Percentiles rank a stretch among this genome's conserved stretches.
Evolutionary conservation across 306 rosid species (phyloP).

Genomic region (Myrica gale): DNA sequence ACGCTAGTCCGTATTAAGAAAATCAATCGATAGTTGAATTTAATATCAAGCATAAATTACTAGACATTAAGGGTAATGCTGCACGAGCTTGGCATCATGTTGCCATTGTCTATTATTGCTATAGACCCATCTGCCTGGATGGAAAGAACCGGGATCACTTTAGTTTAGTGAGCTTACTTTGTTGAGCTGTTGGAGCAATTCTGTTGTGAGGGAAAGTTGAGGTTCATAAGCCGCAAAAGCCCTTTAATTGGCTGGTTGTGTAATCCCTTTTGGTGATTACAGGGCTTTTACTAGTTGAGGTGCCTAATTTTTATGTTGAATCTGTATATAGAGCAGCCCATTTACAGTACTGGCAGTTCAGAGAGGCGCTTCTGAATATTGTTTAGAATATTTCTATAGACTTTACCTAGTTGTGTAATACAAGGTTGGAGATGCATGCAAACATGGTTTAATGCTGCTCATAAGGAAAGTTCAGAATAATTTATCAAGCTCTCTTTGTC

Average conservation of each 20-base stretch:
- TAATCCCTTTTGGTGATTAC: not conserved
- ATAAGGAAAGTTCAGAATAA: not conserved
- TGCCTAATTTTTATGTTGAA: not conserved
- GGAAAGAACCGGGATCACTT: constrained; percentile 12
- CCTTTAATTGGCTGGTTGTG: not conserved
- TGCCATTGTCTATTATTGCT: not conserved
- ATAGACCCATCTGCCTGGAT: not conserved
- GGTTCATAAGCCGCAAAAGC: not conserved
- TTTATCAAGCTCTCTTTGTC: constrained; percentile 7
- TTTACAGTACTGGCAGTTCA: not conserved
- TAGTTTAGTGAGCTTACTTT: not conserved
- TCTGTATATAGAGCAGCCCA: not conserved
- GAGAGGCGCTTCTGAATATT: not conserved
- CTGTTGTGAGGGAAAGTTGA: not conserved
- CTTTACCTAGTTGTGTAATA: not conserved
- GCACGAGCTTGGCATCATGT: constrained; percentile 8
- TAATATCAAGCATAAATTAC: not conserved
- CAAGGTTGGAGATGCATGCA: not conserved
- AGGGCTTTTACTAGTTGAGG: not conserved
- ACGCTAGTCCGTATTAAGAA: constrained; percentile 15
- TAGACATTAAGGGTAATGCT: constrained; percentile 6
- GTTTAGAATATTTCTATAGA: not conserved
- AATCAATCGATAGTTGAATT: constrained; percentile 14
- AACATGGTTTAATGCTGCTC: not conserved
- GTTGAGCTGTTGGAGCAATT: constrained; percentile 1